Evolutionary conservation across 768 basidiomycete genomes (phyloP), one percentile per base, ranked within the genome.

Genomic region (Panaeolus cyanescens): DNA sequence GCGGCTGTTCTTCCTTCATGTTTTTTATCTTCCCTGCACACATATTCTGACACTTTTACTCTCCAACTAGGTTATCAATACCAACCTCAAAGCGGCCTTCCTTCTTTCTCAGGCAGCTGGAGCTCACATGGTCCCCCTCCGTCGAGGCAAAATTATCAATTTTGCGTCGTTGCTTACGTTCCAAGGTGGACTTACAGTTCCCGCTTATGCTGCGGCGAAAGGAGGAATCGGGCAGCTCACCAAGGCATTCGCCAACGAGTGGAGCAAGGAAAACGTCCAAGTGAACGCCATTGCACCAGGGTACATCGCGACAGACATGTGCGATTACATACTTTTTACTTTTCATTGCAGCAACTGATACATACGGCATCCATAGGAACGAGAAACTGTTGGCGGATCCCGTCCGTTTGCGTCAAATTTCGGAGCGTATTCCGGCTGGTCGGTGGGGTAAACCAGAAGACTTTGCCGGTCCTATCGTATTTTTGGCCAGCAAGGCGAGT

Each of bases 151-250:
- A 70, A 89, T 92, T 67, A 88, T 92, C 77, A 90, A 90, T 74
- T 82, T 90, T 59, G 86, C 84, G 50, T 86, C 84, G 32, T 74
- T 87, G n/a, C 76, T 85, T 28, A 83, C 82, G 5, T 86, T 82
- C 74, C 84, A 87, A 70, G 86, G 84, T 58, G 88, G 87, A 28
- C 79, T 73, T 73, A 92, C 74, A 78, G 93, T 96, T 37, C 93
- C 95, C 19, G 95, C 95, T 10, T 96, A 96, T 70, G 92, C 95
- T 2, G 87, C 95, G 3, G 91, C 95, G 8, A 96, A 96, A 72
- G 93, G 93, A 59, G 93, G 92, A 19, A 79, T 93, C 32, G 91
- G 91, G 9, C 90, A 90, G 70, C 79, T 93, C 67, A 93, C 93
- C 28, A 95, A 95, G 75, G 90, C 94, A 2, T 85, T 96, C 68